Evolutionary conservation across 169 alveolate species (phyloP).

Genomic region (Babesia sp.): DNA sequence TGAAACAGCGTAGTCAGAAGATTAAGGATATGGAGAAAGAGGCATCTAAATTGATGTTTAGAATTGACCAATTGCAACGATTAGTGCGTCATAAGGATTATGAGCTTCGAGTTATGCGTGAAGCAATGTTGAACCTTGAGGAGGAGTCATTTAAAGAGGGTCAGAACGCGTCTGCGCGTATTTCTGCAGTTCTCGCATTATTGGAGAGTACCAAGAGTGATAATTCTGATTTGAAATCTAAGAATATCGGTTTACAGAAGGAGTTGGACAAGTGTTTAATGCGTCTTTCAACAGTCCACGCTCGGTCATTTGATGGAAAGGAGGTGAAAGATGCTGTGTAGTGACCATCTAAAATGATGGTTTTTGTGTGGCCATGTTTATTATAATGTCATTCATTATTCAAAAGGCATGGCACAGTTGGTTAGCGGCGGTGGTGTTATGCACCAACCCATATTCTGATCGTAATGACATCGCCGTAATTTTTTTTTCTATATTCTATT

Average conservation of each 20-base stretch:
- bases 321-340: too few species aligned
- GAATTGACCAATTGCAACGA: neutral
- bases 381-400: too few species aligned
- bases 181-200: constrained; percentile 9
- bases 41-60: constrained; percentile 14
- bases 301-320: too few species aligned
- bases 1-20: constrained; percentile 12
- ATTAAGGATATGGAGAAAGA: constrained; percentile 30
- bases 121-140: constrained; percentile 47
- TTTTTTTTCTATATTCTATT: too few species aligned
- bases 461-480: too few species aligned
- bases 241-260: neutral
- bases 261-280: neutral
- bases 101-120: constrained; percentile 11
- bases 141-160: constrained; percentile 26
- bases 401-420: too few species aligned
- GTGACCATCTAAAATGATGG: too few species aligned
- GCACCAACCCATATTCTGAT: too few species aligned
- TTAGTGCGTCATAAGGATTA: constrained; percentile 4
- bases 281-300: neutral
- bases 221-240: constrained; percentile 8
- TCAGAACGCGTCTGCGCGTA: constrained; percentile 26
- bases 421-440: too few species aligned
- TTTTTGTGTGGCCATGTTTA: too few species aligned
- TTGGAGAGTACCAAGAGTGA: constrained; percentile 13